Conservation (phyloP, 1,284 basidiomycete species). For the Sphaerobolus stellatus region DNA sequence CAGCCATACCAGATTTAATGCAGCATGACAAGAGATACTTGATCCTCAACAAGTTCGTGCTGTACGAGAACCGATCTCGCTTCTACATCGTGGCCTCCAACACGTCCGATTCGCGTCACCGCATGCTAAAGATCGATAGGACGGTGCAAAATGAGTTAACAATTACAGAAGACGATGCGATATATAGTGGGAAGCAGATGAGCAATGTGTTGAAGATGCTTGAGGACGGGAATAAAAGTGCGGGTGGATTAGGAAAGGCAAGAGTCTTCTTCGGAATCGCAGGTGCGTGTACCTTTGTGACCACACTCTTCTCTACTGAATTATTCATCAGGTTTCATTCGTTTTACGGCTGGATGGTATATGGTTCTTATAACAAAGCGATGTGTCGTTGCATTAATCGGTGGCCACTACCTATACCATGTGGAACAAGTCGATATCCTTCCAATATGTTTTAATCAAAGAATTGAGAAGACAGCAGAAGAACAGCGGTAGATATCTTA, state of each 20-base stretch:
- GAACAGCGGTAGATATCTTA: slow-evolving; percentile 58
- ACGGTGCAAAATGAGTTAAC: slow-evolving; percentile 71
- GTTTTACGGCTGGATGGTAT: slow-evolving; percentile 91
- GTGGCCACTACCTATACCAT: slow-evolving; percentile 97
- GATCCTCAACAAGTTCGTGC: slow-evolving; percentile 83
- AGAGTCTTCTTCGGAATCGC: slow-evolving; percentile 78
- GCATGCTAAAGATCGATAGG: slow-evolving; percentile 90
- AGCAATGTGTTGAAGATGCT: slow-evolving; percentile 90
- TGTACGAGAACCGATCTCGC: slow-evolving; percentile 86
- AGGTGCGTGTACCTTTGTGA: slow-evolving; percentile 39
- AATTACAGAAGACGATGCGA: slow-evolving; percentile 82
- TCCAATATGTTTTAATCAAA: slow-evolving; percentile 70
- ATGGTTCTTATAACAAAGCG: slow-evolving; percentile 88
- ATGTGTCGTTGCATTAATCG: slow-evolving; percentile 89
- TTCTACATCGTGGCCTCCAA: slow-evolving; percentile 90
- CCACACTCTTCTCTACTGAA: background rate
- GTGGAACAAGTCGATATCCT: slow-evolving; percentile 91
- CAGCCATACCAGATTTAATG: slow-evolving; percentile 15
- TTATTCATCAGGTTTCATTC: slow-evolving; percentile 69
- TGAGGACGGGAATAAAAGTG: slow-evolving; percentile 87
- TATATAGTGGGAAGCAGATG: slow-evolving; percentile 89
- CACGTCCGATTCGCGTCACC: slow-evolving; percentile 78
- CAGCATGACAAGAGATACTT: slow-evolving; percentile 23
- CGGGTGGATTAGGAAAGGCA: slow-evolving; percentile 84
- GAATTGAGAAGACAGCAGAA: slow-evolving; percentile 79